Percentiles rank a stretch among this genome's conserved stretches.
Conservation (phyloP, 1,284 basidiomycete species). For the Pascua sp. region DNA sequence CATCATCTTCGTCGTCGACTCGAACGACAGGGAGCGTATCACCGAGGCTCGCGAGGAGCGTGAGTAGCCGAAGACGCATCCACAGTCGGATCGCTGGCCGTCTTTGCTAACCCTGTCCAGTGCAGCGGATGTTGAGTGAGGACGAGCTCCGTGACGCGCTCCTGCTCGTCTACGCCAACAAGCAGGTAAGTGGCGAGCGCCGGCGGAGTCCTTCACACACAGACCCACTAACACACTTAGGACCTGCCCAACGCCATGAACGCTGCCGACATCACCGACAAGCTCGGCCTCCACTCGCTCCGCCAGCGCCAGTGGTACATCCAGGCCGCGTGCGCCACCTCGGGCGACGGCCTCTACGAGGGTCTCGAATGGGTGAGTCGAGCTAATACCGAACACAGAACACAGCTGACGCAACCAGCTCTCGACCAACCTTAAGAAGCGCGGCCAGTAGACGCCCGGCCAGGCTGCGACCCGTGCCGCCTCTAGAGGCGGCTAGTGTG, state of each 20-base stretch:
- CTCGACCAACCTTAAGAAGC: constrained; percentile 52
- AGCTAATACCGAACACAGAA: neutral
- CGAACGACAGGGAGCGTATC: constrained; percentile 99
- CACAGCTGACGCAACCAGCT: constrained; percentile 28
- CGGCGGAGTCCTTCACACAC: too few relatives aligned
- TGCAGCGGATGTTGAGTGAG: constrained; percentile 99
- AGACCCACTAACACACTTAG: constrained; percentile 18
- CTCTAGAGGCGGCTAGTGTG: too few relatives aligned
- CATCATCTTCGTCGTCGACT: constrained; percentile 99
- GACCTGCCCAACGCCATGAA: constrained; percentile 99
- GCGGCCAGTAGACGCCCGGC: constrained; percentile 26
- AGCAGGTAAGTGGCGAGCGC: constrained; percentile 59
- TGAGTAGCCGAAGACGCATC: constrained; percentile 24
- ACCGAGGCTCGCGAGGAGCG: constrained; percentile 96
- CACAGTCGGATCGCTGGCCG: neutral
- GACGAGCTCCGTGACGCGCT: constrained; percentile 98
- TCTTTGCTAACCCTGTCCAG: constrained; percentile 19
- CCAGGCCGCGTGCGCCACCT: constrained; percentile 98
- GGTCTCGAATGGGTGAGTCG: constrained; percentile 78
- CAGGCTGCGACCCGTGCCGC: too few relatives aligned
- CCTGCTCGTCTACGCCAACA: constrained; percentile 98
- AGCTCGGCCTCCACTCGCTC: constrained; percentile 95
- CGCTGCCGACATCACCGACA: constrained; percentile 99
- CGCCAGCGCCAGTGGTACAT: constrained; percentile 99
- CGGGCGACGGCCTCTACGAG: constrained; percentile 98